Conservation (phyloP, 345 rosid species). For the Eutrema heterophyllum region DNA sequence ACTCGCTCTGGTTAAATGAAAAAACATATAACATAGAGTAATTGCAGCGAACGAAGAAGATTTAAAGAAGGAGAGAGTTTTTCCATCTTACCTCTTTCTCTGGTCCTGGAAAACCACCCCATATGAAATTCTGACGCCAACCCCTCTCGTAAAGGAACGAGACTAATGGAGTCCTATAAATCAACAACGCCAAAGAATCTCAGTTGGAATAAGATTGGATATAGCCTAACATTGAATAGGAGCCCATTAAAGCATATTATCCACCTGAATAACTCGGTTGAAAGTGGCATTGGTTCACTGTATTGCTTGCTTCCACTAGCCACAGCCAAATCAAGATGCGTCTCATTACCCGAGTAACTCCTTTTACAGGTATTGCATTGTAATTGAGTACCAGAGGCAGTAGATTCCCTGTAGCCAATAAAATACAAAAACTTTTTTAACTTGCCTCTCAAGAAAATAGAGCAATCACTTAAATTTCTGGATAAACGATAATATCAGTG, state of each 20-base stretch:
- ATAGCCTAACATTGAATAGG: background rate
- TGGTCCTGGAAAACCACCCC: slow-evolving; percentile 84
- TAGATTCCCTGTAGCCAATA: slow-evolving; percentile 39
- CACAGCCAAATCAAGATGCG: slow-evolving; percentile 65
- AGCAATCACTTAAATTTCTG: background rate
- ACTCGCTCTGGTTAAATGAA: background rate
- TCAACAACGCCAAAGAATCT: slow-evolving; percentile 9
- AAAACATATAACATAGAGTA: background rate
- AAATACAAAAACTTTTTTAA: slow-evolving; percentile 7
- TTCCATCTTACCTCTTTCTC: slow-evolving; percentile 69
- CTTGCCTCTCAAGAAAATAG: background rate
- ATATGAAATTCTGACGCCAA: slow-evolving; percentile 78
- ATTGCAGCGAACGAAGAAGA: background rate
- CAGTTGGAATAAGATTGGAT: slow-evolving; percentile 10
- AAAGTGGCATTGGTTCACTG: slow-evolving; percentile 51
- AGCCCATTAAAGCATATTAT: background rate
- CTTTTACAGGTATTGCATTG: slow-evolving; percentile 62
- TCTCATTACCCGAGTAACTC: slow-evolving; percentile 49
- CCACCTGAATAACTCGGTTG: slow-evolving; percentile 42
- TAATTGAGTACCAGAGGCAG: slow-evolving; percentile 38
- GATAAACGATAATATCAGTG: background rate
- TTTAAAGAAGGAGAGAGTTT: background rate
- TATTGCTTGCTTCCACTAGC: slow-evolving; percentile 49
- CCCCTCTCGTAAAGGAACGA: slow-evolving; percentile 89
- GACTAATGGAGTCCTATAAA: slow-evolving; percentile 52